These are phyloP conservation scores for Hordeum pubiflorum DNA, from an alignment of 202 grass and related monocot species.

Conservation along the genomic window DNA sequence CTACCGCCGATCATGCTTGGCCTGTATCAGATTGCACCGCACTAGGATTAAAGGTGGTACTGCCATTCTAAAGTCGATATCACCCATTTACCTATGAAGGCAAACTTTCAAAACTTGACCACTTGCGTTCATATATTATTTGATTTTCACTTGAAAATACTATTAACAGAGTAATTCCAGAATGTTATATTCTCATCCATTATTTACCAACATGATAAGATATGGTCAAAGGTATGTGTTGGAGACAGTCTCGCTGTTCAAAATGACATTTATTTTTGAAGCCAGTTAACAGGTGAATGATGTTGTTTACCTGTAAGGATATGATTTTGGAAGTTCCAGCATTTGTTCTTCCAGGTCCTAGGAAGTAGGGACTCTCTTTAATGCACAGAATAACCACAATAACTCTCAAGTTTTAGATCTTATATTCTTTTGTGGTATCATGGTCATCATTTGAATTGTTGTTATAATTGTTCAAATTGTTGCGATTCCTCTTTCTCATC, in stretches of 20 bases:
- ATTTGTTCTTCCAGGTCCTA: background rate
- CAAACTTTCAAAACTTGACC: no score
- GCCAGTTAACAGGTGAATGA: background rate
- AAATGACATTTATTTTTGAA: background rate
- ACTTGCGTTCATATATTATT: no score
- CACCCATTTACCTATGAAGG: no score
- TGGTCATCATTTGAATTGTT: background rate
- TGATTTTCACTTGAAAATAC: no score
- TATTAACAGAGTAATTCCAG: no score
- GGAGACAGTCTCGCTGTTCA: background rate
- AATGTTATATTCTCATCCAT: no score
- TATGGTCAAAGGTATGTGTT: background rate
- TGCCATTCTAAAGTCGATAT: no score
- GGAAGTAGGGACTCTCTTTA: background rate
- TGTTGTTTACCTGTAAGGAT: background rate
- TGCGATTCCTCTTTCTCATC: background rate
- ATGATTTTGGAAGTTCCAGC: no score
- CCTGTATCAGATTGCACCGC: constrained; percentile 70
- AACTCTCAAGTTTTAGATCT: background rate
- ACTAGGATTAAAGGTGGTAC: constrained; percentile 56
- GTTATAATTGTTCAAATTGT: background rate
- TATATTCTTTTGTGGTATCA: background rate
- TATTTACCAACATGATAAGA: background rate
- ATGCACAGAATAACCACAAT: background rate
- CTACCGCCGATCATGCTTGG: constrained; percentile 58